phyloP scores from a whole-genome alignment of 1,284 basidiomycete species.

The Athelia psychrophila region DNA sequence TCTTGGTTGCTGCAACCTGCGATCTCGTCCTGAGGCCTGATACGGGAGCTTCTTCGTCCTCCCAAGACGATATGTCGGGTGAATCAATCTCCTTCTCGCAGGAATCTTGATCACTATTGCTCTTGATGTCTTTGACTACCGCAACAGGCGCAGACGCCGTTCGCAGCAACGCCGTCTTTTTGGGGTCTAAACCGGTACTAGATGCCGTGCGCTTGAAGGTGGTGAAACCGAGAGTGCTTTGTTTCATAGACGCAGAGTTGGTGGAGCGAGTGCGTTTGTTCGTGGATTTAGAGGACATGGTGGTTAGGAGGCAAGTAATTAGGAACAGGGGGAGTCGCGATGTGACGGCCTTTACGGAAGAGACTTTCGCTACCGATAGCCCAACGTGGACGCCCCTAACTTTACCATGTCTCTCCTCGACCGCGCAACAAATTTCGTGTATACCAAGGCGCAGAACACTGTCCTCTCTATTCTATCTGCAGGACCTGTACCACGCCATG shows the following conservation, averaged over 20 bases:
- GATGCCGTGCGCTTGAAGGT: constrained; percentile 47
- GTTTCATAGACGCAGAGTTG: constrained; percentile 32
- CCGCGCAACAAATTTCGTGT: neutral
- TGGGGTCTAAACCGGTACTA: constrained; percentile 22
- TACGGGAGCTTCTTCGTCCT: neutral
- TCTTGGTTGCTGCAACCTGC: constrained; percentile 5
- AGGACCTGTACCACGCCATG: constrained; percentile 88
- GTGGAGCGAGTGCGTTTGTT: neutral
- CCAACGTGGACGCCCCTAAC: too few species aligned
- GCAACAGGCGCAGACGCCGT: constrained; percentile 9
- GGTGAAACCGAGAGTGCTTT: constrained; percentile 46
- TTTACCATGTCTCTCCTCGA: neutral
- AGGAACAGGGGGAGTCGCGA: too few species aligned
- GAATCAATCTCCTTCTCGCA: neutral
- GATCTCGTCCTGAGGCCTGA: constrained; percentile 6
- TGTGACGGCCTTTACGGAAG: too few species aligned
- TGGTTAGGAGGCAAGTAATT: neutral
- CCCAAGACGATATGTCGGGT: neutral
- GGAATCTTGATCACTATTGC: constrained; percentile 1
- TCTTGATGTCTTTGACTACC: constrained; percentile 12
- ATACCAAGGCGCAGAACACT: neutral
- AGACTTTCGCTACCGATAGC: too few species aligned
- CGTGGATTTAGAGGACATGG: neutral
- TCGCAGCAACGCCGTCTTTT: constrained; percentile 23
- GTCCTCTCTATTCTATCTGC: constrained; percentile 45